phyloP scores from a whole-genome alignment of 2,329 filamentous ascomycete genomes.

The Aotearoamyces nothofagi region DNA sequence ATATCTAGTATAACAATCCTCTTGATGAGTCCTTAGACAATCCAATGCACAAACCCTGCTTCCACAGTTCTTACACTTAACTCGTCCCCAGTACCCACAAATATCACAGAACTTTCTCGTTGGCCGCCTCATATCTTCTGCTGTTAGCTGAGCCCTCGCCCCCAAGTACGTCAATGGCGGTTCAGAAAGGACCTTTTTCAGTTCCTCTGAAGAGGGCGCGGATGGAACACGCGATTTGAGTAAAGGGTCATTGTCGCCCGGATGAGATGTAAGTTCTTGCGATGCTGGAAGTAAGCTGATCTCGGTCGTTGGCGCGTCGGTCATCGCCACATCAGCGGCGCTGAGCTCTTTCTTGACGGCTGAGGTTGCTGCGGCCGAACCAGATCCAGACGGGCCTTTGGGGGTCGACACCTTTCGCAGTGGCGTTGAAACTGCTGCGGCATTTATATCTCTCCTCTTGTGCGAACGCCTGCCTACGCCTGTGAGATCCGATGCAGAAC shows the following conservation, averaged over 20 bases:
- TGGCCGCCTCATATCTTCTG: slow-evolving; percentile 32
- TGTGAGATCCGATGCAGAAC: slow-evolving; percentile 8
- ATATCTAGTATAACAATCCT: slow-evolving; percentile 55
- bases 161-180: slow-evolving; percentile 56
- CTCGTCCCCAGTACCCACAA: slow-evolving; percentile 69
- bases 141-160: slow-evolving; percentile 32
- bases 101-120: slow-evolving; percentile 58
- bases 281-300: not conserved
- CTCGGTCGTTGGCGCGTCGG: slow-evolving; percentile 19
- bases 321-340: slow-evolving; percentile 20
- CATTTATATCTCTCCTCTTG: slow-evolving; percentile 14
- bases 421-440: slow-evolving; percentile 6
- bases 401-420: slow-evolving; percentile 9
- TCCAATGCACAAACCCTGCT: slow-evolving; percentile 62
- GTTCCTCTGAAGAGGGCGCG: slow-evolving; percentile 41
- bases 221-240: slow-evolving; percentile 41
- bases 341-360: slow-evolving; percentile 18
- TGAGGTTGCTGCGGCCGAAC: slow-evolving; percentile 2
- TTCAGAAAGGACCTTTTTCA: slow-evolving; percentile 45
- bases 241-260: slow-evolving; percentile 39
- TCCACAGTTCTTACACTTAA: slow-evolving; percentile 67
- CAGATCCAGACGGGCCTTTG: slow-evolving; percentile 2
- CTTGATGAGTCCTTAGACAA: slow-evolving; percentile 56
- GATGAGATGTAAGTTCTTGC: slow-evolving; percentile 18
- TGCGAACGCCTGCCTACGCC: slow-evolving; percentile 14